Base-by-base conservation (phyloP, 1,284 basidiomycete species). In the Fomitiporia mediterranea region DNA sequence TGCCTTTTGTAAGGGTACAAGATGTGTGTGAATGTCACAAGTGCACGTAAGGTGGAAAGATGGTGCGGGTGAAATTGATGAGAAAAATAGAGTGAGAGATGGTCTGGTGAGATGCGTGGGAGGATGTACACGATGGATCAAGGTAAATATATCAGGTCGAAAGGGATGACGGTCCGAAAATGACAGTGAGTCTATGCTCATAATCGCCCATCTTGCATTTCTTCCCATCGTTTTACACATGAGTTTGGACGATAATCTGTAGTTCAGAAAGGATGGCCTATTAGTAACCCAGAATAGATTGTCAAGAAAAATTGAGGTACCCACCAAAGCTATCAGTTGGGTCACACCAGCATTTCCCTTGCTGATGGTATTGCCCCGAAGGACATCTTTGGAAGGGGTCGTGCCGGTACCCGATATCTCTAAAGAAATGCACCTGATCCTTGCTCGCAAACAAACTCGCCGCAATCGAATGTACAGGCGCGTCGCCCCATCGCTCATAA, bases 401-500 rank as follows among this genome's bases (percentile, higher is more conserved):
- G 55, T 86, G 84, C 58, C 76, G 72, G 66, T 84, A 86, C 0
- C 78, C 79, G 51, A 81, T 77, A 46, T 83, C 80, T 34, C 77
- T 70, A 70, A 92, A 91, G 70, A 89, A 91, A 65, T 91, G 86
- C 17, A 92, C 74, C 65, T 90, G 81, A 57, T 86, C 78, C 68
- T 80, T 85, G 51, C 74, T 67, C 1, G 84, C 81, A 63, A 94
- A 90, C 21, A 93, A 68, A 0, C 86, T 80, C 0, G 81, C 87
- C 1, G 86, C 91, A 56, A 94, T 90, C 52, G 84, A 88, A 65
- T 93, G 90, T 6, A 94, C 80, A 2, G 91, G 92, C 6, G 93
- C 92, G 67, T 94, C 91, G 52, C 91, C 91, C 90, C 89, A 91
- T 51, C 89, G 77, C 78, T 93, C 90, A 64, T 92, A 92, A 68